These are phyloP conservation scores for Sextonia rubra DNA, from an alignment of 164 flowering plant genomes.

Conservation along the genomic window DNA sequence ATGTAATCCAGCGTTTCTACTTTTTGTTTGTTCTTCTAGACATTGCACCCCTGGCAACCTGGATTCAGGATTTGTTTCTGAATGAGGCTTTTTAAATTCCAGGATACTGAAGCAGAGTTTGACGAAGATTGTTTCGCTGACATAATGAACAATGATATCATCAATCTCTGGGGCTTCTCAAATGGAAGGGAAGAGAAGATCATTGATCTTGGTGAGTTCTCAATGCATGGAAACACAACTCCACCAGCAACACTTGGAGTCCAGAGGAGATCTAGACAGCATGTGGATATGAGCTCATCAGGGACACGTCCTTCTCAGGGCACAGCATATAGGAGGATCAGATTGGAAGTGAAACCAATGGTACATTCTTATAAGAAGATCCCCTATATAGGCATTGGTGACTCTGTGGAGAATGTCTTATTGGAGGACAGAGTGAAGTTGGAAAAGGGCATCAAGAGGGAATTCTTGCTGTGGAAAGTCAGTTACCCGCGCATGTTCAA, in stretches of 20 bases:
- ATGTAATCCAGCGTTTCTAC: too few relatives aligned
- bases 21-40: too few relatives aligned
- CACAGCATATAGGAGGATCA: constrained; percentile 2
- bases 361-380: not conserved
- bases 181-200: not conserved
- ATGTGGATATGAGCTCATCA: not conserved
- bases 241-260: not conserved
- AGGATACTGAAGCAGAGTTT: not conserved
- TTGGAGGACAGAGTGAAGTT: not conserved
- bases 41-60: too few relatives aligned
- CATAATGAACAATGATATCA: constrained; percentile 8
- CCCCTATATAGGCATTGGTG: not conserved
- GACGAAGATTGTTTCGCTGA: constrained; percentile 6
- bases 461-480: not conserved
- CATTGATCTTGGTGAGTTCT: not conserved
- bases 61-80: not conserved
- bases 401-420: not conserved
- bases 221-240: not conserved
- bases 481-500: not conserved
- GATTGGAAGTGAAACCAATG: not conserved
- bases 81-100: not conserved
- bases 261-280: not conserved
- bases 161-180: constrained; percentile 3
- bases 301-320: not conserved
- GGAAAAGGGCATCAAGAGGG: not conserved